A percentile compares a stretch with the other conserved stretches of the same genome.
These are phyloP conservation scores for Penicillium frequentans DNA, from an alignment of 2,329 filamentous ascomycete species.

Conservation along the genomic window DNA sequence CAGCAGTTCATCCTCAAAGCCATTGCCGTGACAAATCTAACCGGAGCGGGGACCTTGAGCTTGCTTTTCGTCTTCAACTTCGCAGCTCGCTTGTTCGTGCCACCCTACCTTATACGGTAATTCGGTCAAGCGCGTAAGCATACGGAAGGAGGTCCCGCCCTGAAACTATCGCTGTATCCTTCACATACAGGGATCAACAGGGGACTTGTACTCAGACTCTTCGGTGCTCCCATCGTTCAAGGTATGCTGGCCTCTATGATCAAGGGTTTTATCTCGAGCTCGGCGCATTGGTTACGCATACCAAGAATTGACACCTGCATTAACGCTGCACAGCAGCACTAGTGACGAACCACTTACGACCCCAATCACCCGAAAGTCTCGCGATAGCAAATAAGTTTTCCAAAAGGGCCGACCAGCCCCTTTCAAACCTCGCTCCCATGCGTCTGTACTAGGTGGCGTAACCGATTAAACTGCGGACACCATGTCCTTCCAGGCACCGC, in stretches of 20 bases:
- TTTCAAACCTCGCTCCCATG: slow-evolving; percentile 8
- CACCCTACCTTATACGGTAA: no score
- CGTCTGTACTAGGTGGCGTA: slow-evolving; percentile 2
- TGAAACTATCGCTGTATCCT: not conserved
- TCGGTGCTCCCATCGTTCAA: not conserved
- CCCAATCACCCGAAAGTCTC: not conserved
- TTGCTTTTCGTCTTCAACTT: not conserved
- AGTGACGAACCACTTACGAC: not conserved
- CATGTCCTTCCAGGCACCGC: slow-evolving; percentile 59
- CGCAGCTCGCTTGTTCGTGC: not conserved
- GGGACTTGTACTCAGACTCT: not conserved
- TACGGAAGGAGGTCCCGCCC: not conserved
- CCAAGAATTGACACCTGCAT: not conserved
- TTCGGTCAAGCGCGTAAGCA: no score
- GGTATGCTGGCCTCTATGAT: not conserved
- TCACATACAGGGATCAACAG: not conserved
- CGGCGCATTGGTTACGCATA: not conserved
- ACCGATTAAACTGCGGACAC: not conserved
- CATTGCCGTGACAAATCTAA: not conserved
- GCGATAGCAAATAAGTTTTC: not conserved
- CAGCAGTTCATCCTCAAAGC: not conserved
- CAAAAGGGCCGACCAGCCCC: not conserved
- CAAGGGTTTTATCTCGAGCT: not conserved
- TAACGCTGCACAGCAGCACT: not conserved
- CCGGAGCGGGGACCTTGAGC: not conserved